Evolutionary conservation across 352 stramenopile species (phyloP).

Genomic region (Pythium guiyangense): DNA sequence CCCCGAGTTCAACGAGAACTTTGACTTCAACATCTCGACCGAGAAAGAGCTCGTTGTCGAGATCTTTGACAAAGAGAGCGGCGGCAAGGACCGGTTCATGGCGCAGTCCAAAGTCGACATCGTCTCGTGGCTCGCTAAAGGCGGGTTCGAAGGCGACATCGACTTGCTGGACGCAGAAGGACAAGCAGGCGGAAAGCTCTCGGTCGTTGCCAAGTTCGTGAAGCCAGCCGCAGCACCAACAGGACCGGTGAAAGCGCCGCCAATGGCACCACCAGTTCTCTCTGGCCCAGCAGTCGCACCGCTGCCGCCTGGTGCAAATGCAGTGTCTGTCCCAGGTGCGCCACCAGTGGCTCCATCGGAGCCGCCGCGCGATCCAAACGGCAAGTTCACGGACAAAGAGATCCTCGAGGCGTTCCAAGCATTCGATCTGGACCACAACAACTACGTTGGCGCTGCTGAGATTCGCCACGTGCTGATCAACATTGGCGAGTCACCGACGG

Average conservation of each 20-base stretch:
- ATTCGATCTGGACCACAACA: no score
- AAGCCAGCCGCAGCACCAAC: slow-evolving; percentile 44
- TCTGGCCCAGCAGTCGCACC: slow-evolving; percentile 61
- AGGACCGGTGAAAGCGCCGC: slow-evolving; percentile 40
- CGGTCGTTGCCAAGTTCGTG: slow-evolving; percentile 84
- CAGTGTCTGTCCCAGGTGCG: slow-evolving; percentile 43
- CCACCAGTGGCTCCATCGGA: slow-evolving; percentile 58
- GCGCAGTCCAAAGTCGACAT: slow-evolving; percentile 88
- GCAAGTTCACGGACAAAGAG: slow-evolving; percentile 96
- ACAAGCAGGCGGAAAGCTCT: slow-evolving; percentile 79
- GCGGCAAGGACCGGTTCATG: slow-evolving; percentile 93
- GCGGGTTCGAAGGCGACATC: slow-evolving; percentile 90
- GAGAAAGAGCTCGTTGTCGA: slow-evolving; percentile 93
- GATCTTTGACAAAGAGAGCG: slow-evolving; percentile 88
- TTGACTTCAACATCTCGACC: slow-evolving; percentile 94
- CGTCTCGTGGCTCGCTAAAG: slow-evolving; percentile 91
- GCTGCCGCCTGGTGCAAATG: slow-evolving; percentile 48
- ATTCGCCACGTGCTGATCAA: no score
- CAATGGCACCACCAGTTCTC: slow-evolving; percentile 54
- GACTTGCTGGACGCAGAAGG: slow-evolving; percentile 82
- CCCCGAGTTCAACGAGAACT: slow-evolving; percentile 92
- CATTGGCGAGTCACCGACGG: no score
- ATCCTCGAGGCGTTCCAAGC: no score
- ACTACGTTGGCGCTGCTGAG: no score
- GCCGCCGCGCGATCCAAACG: slow-evolving; percentile 87